Conservation (phyloP, 371 early-diverging fungal species). For the Mortierella sp. region DNA sequence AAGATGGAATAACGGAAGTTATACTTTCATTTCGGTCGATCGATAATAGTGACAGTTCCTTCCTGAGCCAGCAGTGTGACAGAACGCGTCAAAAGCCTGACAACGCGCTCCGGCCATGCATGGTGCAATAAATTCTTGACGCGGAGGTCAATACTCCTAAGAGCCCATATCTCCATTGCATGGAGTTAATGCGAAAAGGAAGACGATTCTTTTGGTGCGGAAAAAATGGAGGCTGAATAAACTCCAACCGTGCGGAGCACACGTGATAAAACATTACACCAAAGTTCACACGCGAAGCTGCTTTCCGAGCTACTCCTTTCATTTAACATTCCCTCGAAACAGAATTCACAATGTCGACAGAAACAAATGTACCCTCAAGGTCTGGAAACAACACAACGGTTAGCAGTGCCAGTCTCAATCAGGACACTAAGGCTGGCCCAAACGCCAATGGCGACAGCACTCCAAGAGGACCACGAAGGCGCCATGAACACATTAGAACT, state of each 20-base stretch:
- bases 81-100: too few relatives aligned
- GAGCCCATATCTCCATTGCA: too few relatives aligned
- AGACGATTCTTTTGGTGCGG: too few relatives aligned
- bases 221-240: too few relatives aligned
- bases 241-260: too few relatives aligned
- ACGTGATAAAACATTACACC: too few relatives aligned
- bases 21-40: background rate
- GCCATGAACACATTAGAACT: slow-evolving; percentile 44
- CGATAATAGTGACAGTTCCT: too few relatives aligned
- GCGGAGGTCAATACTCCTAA: too few relatives aligned
- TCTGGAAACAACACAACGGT: slow-evolving; percentile 23
- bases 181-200: too few relatives aligned
- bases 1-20: background rate
- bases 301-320: background rate
- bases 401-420: background rate
- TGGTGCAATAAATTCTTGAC: too few relatives aligned
- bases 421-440: background rate
- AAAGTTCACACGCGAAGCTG: background rate
- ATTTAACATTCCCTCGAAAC: background rate
- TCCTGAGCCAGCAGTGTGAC: too few relatives aligned
- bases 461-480: slow-evolving; percentile 23
- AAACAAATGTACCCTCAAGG: background rate
- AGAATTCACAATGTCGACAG: slow-evolving; percentile 16
- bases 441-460: background rate
- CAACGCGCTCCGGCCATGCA: too few relatives aligned